phyloP scores from a whole-genome alignment of 805 yeast species.

The Starmera amethionina region DNA sequence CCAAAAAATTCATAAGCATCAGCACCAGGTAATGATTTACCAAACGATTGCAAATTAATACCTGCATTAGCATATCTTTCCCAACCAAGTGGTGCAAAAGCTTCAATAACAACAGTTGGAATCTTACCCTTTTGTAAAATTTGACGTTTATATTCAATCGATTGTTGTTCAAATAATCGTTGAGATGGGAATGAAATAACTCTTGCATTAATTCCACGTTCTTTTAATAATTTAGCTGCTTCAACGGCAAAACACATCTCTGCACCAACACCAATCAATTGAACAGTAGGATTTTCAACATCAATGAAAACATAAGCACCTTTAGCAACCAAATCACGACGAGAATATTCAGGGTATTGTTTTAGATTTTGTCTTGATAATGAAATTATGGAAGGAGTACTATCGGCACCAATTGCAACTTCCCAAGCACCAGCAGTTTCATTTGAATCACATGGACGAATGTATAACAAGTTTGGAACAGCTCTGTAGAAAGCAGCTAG shows the following conservation, averaged over 20 bases:
- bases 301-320: conserved; percentile 22
- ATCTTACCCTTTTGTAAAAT: conserved; percentile 17
- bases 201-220: conserved; percentile 17
- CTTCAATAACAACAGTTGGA: conserved; percentile 24
- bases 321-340: conserved; percentile 11
- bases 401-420: conserved; percentile 16
- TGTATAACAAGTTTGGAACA: conserved; percentile 36
- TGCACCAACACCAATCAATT: conserved; percentile 21
- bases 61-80: conserved; percentile 27
- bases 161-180: conserved; percentile 21
- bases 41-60: conserved; percentile 22
- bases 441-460: conserved; percentile 46
- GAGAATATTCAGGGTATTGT: conserved; percentile 17
- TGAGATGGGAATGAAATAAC: conserved; percentile 24
- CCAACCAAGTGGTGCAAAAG: conserved; percentile 27
- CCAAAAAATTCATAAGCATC: conserved; percentile 24
- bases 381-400: conserved; percentile 15
- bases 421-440: conserved; percentile 41
- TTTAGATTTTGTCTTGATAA: conserved; percentile 20
- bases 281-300: conserved; percentile 14
- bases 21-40: conserved; percentile 26
- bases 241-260: conserved; percentile 21
- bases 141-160: conserved; percentile 17
- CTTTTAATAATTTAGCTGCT: conserved; percentile 16
- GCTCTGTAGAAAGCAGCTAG: conserved; percentile 41